phyloP scores from a whole-genome alignment of 345 rosid genomes.

The Bruguiera sexangula region DNA sequence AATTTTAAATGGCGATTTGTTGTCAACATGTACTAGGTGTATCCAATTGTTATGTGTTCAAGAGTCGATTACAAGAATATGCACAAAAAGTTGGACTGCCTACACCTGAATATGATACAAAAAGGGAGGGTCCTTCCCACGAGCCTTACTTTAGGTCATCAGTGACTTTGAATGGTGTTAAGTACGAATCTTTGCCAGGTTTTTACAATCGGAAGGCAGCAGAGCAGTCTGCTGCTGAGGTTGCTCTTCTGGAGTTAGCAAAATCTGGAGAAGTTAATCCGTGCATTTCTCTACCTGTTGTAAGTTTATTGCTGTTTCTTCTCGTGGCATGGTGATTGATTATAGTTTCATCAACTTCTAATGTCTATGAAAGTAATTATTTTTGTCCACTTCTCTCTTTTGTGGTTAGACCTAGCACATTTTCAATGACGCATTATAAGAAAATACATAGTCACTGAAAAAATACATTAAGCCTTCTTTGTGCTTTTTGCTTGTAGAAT shows the following conservation, averaged over 20 bases:
- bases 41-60: constrained; percentile 83
- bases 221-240: constrained; percentile 96
- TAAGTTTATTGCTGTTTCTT: constrained; percentile 40
- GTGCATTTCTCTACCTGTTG: constrained; percentile 66
- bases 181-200: constrained; percentile 76
- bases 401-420: no score
- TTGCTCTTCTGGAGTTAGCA: constrained; percentile 67
- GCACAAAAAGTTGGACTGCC: constrained; percentile 69
- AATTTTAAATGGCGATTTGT: no score
- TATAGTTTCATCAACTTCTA: not conserved
- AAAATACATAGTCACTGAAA: no score
- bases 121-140: constrained; percentile 90
- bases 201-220: constrained; percentile 95
- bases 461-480: no score
- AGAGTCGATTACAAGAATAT: constrained; percentile 85
- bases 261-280: constrained; percentile 54
- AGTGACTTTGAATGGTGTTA: constrained; percentile 56
- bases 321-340: not conserved
- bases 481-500: no score
- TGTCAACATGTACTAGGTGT: constrained; percentile 45
- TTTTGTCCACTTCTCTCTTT: no score
- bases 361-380: no score
- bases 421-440: no score
- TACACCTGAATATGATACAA: constrained; percentile 77
- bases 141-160: constrained; percentile 69